A percentile compares a stretch with the other conserved stretches of the same genome.
Evolutionary conservation across 768 basidiomycete species (phyloP).

Genomic region (Rhizopogon rudus): DNA sequence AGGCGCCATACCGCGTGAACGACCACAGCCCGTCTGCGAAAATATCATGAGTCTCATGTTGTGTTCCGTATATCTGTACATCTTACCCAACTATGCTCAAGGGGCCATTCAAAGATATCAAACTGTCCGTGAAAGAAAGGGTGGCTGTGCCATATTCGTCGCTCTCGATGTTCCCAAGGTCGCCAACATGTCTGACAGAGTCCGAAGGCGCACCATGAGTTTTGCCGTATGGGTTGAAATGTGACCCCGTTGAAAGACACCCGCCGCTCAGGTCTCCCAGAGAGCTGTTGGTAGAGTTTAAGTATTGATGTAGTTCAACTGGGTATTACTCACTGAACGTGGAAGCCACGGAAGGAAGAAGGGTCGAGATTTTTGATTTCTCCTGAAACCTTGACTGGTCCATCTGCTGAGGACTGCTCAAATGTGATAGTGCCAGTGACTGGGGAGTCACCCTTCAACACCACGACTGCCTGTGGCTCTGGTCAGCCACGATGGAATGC

Average conservation of each 20-base stretch:
- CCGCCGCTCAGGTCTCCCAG: slow-evolving; percentile 64
- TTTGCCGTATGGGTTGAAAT: slow-evolving; percentile 69
- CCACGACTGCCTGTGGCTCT: slow-evolving; percentile 44
- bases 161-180: slow-evolving; percentile 68
- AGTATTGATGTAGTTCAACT: slow-evolving; percentile 16
- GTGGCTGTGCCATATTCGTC: slow-evolving; percentile 53
- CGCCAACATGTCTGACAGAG: slow-evolving; percentile 61
- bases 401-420: slow-evolving; percentile 43
- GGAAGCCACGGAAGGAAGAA: slow-evolving; percentile 64
- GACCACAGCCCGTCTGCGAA: slow-evolving; percentile 59
- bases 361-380: slow-evolving; percentile 56
- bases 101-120: slow-evolving; percentile 65
- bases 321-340: slow-evolving; percentile 60
- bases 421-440: slow-evolving; percentile 67
- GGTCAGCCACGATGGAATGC: not conserved
- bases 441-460: slow-evolving; percentile 55
- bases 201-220: slow-evolving; percentile 63
- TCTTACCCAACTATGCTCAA: slow-evolving; percentile 65
- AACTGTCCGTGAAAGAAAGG: slow-evolving; percentile 52
- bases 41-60: not conserved
- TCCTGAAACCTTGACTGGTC: slow-evolving; percentile 59
- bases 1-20: slow-evolving; percentile 54
- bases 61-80: slow-evolving; percentile 1
- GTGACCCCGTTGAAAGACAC: slow-evolving; percentile 63
- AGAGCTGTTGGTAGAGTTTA: slow-evolving; percentile 10